Conservation (phyloP, 139 green algal species). For the Dunaliella primolecta region DNA sequence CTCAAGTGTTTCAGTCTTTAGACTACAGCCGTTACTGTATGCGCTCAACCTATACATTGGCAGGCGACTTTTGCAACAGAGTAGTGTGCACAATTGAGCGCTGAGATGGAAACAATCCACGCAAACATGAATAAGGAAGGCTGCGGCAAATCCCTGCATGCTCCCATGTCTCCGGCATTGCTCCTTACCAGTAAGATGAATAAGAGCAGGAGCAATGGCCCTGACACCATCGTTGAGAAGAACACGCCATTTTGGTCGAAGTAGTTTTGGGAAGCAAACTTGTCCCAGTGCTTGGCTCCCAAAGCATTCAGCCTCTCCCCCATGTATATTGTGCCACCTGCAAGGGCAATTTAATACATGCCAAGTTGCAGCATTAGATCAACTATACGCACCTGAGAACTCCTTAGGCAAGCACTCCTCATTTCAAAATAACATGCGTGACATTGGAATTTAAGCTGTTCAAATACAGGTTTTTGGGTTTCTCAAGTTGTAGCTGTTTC, state of each 20-base stretch:
- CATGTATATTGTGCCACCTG: conserved; percentile 34
- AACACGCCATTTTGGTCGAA: conserved; percentile 55
- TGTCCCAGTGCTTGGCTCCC: conserved; percentile 37
- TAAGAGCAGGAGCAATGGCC: conserved; percentile 41
- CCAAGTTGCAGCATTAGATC: background rate
- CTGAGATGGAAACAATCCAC: too few species aligned
- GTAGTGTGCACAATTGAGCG: too few species aligned
- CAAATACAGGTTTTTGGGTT: too few species aligned
- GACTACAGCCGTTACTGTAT: too few species aligned
- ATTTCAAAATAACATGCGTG: background rate
- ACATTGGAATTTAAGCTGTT: too few species aligned
- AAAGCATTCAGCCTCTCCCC: conserved; percentile 48
- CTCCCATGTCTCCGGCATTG: too few species aligned
- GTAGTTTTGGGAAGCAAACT: conserved; percentile 49
- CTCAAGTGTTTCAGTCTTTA: too few species aligned
- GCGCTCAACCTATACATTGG: too few species aligned
- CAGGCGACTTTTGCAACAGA: too few species aligned
- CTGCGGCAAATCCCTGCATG: too few species aligned
- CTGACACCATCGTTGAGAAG: conserved; percentile 46
- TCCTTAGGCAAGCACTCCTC: background rate
- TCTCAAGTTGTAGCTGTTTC: too few species aligned
- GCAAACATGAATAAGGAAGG: too few species aligned
- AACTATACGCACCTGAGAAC: background rate
- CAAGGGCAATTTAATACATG: background rate
- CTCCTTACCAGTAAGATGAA: conserved; percentile 55